Conservation (phyloP, 1,139 yeast genomes). For the Torulaspora globosa region DNA sequence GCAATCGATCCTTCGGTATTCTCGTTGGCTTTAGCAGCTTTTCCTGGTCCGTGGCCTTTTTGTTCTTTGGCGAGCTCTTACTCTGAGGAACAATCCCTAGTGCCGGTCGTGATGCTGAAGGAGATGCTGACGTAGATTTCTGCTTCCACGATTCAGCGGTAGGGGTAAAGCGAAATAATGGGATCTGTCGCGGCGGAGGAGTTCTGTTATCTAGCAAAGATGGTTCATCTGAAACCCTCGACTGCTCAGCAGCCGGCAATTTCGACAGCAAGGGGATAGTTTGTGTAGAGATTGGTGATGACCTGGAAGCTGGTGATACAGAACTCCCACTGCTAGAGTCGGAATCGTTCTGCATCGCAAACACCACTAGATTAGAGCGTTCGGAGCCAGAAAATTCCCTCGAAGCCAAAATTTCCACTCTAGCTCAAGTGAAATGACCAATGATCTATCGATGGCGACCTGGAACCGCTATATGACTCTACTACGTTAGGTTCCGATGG, state of each 20-base stretch:
- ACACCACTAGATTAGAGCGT: neutral
- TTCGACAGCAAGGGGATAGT: neutral
- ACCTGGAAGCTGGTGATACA: neutral
- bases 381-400: neutral
- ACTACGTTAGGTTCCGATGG: neutral
- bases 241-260: neutral
- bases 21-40: neutral
- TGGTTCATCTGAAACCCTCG: neutral
- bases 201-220: neutral
- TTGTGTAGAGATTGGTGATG: neutral
- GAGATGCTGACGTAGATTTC: neutral
- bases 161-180: conserved; percentile 5
- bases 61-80: neutral
- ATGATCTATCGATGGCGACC: neutral
- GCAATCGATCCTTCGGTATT: conserved; percentile 1
- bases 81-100: neutral
- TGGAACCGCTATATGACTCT: neutral
- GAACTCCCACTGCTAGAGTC: neutral
- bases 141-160: conserved; percentile 2
- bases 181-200: conserved; percentile 5
- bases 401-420: neutral
- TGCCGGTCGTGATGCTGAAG: conserved; percentile 3
- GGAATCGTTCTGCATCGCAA: neutral
- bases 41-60: neutral
- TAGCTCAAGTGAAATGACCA: neutral